Base-by-base conservation (phyloP, 1,284 basidiomycete species). In the Trametes hirsuta region DNA sequence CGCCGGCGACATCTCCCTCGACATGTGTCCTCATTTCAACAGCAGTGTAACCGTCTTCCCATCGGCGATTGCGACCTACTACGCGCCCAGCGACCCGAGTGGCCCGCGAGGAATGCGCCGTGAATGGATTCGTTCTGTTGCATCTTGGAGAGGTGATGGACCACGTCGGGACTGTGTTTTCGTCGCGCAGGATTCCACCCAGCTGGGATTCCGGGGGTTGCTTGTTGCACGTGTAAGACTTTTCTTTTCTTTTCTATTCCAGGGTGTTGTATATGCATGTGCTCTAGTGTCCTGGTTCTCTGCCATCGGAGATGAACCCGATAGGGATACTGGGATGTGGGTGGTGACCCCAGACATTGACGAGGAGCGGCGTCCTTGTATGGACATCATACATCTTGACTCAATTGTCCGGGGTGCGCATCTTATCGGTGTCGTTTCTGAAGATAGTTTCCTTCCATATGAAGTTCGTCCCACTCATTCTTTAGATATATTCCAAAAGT, bases 51-150 rank as follows among this genome's bases (percentile, higher is more conserved):
- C 30, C 1, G 35, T 66, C 8, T 65, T 45, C 2, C 54, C 58
- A 18, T 70, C 68, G 1, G 62, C 64, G 1, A 42, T 53, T 0
- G 61, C 61, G 2, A 55, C 47, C 1, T 70, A 55, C 41, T 66
- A 67, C 48, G 70, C 72, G 4, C 71, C 69, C 9, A 72, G 69
- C 52, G 71, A 72, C 18, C 53, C 42, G 3, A 68, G 58, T 39
- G 68, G 70, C 0, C 12, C 58, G 3, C 48, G 54, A 10, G 67
- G 72, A 1, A 70, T 73, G 71, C 56, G 52, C 10, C 59, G 48
- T 1, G 64, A 73, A 47, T 44, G 36, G 21, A 69, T 73, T 10
- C 62, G 62, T 10, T 45, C 63, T 1, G 46, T 44, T 0, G 59
- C 53, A 0, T 52, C 47, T 1, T 73, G 71, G 71, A 21, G 63